phyloP scores from a whole-genome alignment of 1,284 basidiomycete species.

The Mycena citricolor region DNA sequence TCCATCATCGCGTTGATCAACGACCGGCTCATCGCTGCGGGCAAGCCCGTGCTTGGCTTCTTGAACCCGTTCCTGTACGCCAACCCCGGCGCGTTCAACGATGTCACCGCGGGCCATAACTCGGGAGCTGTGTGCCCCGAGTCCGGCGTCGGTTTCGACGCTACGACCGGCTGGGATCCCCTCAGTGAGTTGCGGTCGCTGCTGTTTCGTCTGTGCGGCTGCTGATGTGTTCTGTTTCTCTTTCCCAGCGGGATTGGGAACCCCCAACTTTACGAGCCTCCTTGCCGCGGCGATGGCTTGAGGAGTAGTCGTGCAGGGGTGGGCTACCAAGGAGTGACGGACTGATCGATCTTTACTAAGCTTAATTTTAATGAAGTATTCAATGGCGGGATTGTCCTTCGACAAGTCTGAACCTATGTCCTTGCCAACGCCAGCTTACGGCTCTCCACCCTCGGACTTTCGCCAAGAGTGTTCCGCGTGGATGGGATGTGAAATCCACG shows the following conservation, averaged over 20 bases:
- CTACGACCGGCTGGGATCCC: constrained; percentile 10
- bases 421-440: too few relatives aligned
- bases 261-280: constrained; percentile 7
- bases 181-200: constrained; percentile 6
- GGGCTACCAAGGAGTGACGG: too few relatives aligned
- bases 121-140: constrained; percentile 12
- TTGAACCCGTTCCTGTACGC: constrained; percentile 61
- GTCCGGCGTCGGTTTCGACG: constrained; percentile 10
- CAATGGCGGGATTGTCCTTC: too few relatives aligned
- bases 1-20: constrained; percentile 59
- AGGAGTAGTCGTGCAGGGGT: too few relatives aligned
- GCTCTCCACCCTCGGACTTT: too few relatives aligned
- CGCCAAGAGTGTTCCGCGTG: too few relatives aligned
- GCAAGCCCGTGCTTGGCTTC: constrained; percentile 56
- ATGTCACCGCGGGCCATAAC: constrained; percentile 50
- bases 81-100: constrained; percentile 50
- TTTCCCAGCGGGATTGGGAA: constrained; percentile 11
- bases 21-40: constrained; percentile 51
- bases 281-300: constrained; percentile 10
- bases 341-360: too few relatives aligned
- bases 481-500: too few relatives aligned
- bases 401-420: too few relatives aligned
- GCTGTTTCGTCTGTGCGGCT: too few relatives aligned
- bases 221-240: too few relatives aligned
- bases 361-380: too few relatives aligned